These are phyloP conservation scores for Penicillium sp. DNA, from an alignment of 2,329 filamentous ascomycete genomes.

Conservation along the genomic window DNA sequence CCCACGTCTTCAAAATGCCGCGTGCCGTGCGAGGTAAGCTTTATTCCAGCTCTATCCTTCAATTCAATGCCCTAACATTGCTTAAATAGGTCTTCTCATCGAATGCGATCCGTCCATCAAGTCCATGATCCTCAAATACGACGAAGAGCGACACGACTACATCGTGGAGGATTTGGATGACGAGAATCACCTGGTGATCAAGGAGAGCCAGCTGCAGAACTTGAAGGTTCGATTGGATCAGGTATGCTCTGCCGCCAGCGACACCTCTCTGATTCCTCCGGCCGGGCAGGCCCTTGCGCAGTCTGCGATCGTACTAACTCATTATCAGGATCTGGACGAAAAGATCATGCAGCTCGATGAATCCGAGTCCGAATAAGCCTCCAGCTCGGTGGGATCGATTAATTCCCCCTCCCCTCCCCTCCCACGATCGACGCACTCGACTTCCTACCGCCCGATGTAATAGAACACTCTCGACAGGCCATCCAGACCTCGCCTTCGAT, in stretches of 20 bases:
- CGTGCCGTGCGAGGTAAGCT: conserved; percentile 46
- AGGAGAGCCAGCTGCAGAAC: conserved; percentile 50
- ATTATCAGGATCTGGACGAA: conserved; percentile 49
- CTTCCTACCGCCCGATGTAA: neutral
- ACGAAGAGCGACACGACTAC: conserved; percentile 52
- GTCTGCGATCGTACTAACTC: neutral
- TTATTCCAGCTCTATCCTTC: neutral
- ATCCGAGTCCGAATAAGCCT: conserved; percentile 46
- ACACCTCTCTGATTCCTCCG: neutral
- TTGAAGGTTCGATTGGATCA: conserved; percentile 47
- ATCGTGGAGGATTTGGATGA: conserved; percentile 54
- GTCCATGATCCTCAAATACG: conserved; percentile 54
- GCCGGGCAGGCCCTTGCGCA: neutral
- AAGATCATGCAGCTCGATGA: conserved; percentile 54
- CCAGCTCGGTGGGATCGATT: neutral
- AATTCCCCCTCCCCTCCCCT: neutral
- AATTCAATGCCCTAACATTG: neutral
- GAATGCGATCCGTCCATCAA: conserved; percentile 56
- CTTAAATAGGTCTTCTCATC: conserved; percentile 46
- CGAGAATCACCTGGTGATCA: conserved; percentile 50
- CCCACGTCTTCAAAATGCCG: conserved; percentile 36
- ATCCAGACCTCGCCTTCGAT: neutral
- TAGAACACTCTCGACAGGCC: neutral
- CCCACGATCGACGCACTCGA: neutral
- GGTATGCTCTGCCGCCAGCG: conserved; percentile 30